Conservation (phyloP, 2,329 filamentous ascomycete species). For the Fusarium nelsonii region DNA sequence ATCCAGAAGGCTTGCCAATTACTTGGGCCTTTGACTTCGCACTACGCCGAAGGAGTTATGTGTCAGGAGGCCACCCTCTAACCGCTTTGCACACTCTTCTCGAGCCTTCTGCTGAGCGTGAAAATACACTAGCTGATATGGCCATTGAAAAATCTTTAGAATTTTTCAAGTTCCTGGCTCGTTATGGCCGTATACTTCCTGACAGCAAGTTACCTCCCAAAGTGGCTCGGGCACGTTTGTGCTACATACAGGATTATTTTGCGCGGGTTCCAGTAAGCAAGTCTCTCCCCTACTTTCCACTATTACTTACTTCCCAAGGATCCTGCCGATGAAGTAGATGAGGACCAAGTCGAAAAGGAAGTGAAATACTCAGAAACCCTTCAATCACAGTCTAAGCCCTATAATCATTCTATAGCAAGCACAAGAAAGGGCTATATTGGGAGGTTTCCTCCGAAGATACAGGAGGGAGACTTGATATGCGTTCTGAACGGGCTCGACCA, state of each 20-base stretch:
- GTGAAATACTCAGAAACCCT: not conserved
- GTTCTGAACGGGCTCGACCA: not conserved
- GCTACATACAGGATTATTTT: not conserved
- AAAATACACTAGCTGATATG: not conserved
- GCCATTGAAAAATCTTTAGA: not conserved
- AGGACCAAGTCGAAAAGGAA: not conserved
- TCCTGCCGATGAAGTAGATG: not conserved
- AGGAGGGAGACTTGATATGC: conserved; percentile 3
- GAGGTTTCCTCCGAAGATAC: not conserved
- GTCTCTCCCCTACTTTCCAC: not conserved
- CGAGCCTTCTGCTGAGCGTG: not conserved
- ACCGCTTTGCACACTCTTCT: not conserved
- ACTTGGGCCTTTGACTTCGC: conserved; percentile 1
- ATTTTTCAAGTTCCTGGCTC: not conserved
- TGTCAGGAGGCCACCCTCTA: conserved; percentile 9
- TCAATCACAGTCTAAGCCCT: not conserved
- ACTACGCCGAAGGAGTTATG: not conserved
- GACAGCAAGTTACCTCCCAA: not conserved
- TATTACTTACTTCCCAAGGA: not conserved
- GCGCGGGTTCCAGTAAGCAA: not conserved
- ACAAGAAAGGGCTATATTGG: conserved; percentile 7
- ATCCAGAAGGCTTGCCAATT: not conserved
- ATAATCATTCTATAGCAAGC: conserved; percentile 2
- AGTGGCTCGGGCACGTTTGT: not conserved
- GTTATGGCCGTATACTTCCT: not conserved